Evolutionary conservation across 1,284 basidiomycete genomes (phyloP).

Genomic region (Sporisorium graminicola): DNA sequence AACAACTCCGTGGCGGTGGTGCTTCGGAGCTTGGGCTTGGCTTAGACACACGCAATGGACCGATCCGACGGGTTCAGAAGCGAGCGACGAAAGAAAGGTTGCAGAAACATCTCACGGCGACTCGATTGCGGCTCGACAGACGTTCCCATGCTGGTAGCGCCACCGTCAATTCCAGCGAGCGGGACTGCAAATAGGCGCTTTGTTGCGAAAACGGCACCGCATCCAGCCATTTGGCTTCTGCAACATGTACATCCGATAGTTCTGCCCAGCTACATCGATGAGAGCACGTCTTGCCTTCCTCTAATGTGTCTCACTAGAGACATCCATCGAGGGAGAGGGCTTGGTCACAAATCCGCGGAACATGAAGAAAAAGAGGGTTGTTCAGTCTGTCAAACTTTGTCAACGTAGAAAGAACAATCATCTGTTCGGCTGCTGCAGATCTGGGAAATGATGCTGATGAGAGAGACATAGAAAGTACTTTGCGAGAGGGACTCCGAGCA

Average conservation of each 20-base stretch:
- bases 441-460: constrained; percentile 10
- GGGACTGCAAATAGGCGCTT: background rate
- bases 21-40: constrained; percentile 5
- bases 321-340: background rate
- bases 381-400: constrained; percentile 18
- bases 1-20: background rate
- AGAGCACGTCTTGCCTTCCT: background rate
- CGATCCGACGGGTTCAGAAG: constrained; percentile 12
- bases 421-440: background rate
- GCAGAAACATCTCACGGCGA: constrained; percentile 45
- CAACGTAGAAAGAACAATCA: constrained; percentile 7
- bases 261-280: background rate
- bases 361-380: background rate
- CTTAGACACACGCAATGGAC: background rate
- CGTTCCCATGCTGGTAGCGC: constrained; percentile 17
- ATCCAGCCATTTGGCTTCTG: background rate
- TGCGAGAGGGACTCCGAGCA: constrained; percentile 1
- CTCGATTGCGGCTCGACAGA: constrained; percentile 22
- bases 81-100: constrained; percentile 17
- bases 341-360: constrained; percentile 1
- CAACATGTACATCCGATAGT: background rate
- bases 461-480: background rate
- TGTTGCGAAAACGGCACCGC: constrained; percentile 1
- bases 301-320: background rate
- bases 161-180: constrained; percentile 1